A percentile compares a stretch with the other conserved stretches of the same genome.
These are phyloP conservation scores for Erodium trifolium DNA, from an alignment of 441 rosid genomes.

Conservation along the genomic window DNA sequence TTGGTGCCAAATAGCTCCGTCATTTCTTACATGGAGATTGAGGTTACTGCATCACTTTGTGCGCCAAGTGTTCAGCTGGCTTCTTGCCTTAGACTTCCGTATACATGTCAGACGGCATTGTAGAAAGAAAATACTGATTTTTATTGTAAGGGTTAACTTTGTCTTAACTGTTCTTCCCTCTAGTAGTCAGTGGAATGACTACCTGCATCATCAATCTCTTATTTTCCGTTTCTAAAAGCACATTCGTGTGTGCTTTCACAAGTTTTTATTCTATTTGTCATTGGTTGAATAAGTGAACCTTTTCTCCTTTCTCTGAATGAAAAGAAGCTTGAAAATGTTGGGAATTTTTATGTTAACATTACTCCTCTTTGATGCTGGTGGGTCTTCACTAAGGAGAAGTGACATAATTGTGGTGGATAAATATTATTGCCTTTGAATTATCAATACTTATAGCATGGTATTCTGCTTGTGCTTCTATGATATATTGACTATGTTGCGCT, in stretches of 20 bases:
- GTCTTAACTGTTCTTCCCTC: too few relatives aligned
- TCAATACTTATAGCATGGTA: not conserved
- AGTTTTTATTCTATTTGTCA: too few relatives aligned
- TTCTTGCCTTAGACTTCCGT: too few relatives aligned
- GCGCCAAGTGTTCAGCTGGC: not conserved
- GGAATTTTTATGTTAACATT: not conserved
- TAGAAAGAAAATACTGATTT: too few relatives aligned
- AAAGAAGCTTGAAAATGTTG: slow-evolving; percentile 2
- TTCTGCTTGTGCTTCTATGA: not conserved
- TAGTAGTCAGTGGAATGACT: too few relatives aligned
- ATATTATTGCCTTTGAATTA: not conserved
- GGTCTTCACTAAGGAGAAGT: not conserved
- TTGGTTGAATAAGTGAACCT: too few relatives aligned
- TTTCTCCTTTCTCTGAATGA: not conserved
- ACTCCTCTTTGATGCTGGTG: not conserved
- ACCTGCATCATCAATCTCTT: too few relatives aligned
- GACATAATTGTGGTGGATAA: not conserved
- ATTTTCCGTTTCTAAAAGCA: too few relatives aligned
- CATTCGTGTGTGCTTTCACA: too few relatives aligned
- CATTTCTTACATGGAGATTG: slow-evolving; percentile 2
- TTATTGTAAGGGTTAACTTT: too few relatives aligned
- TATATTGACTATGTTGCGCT: not conserved
- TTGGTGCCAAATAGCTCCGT: not conserved
- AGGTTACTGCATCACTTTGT: not conserved
- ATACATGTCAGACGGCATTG: too few relatives aligned